Evolutionary conservation across 495 filamentous ascomycete species (phyloP), one percentile per base, ranked within the genome.

Genomic region (Lophium mytilinum): DNA sequence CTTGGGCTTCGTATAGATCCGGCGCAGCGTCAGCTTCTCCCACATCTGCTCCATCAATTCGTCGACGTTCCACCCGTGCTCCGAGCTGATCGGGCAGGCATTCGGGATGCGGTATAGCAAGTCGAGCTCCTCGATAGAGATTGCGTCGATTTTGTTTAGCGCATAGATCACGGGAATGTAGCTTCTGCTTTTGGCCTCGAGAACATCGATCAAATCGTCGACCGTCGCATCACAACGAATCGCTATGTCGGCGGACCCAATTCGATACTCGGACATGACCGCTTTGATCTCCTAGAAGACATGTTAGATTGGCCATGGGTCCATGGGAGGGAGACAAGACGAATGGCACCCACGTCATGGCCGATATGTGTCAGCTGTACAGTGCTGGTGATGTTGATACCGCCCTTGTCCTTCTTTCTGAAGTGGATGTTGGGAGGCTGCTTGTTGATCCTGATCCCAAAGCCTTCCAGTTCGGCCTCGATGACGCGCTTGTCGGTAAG

Each of bases 141-240:
- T 96, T 40, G 91, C 84, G 72, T 98, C 93, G 61, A 98, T 98
- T 77, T 98, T 98, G 80, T 98, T 98, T 69, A 98, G 78, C 4
- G 94, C 92, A 76, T 98, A 98, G 47, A 98, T 86, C 57, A 97
- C 93, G 18, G 93, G 93, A 66, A 98, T 97, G 70, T 98, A 98
- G 71, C 85, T 87, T 72, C 93, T 80, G 68, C 83, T 89, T 80
- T 94, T 97, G 42, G 94, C 92, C 68, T 98, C 93, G 51, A 98
- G 80, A 21, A 98, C 76, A 74, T 98, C 93, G 67, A 98, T 98
- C 57, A 98, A 73, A 68, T 98, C 93, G 73, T 89, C 86, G 58
- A 89, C 80, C 9, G 86, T 88, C 40, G 93, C 93, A 74, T 98
- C 93, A 74, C 93, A 98, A 53, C 93, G 85, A 69, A 98, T 97